phyloP scores from a whole-genome alignment of 176 grass and related monocot species.

The Bonia amplexicaulis region DNA sequence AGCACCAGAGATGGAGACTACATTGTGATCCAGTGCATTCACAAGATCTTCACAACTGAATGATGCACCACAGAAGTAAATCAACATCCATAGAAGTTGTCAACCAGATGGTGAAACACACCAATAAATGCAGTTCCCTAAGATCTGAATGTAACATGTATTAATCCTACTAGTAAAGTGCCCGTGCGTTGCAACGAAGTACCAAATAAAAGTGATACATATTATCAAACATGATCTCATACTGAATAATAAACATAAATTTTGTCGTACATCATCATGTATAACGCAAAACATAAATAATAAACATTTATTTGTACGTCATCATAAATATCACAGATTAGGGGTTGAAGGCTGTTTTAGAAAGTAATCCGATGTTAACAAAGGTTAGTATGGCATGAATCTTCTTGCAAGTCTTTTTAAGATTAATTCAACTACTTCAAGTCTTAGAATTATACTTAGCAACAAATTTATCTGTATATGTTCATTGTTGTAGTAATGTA shows the following conservation, averaged over 20 bases:
- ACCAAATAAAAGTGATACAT: too few relatives aligned
- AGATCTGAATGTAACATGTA: background rate
- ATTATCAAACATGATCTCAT: too few relatives aligned
- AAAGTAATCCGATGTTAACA: constrained; percentile 50
- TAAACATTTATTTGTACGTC: too few relatives aligned
- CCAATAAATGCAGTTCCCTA: background rate
- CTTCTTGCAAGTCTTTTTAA: background rate
- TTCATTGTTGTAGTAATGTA: background rate
- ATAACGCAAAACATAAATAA: too few relatives aligned
- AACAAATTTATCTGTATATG: background rate
- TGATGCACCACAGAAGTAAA: background rate
- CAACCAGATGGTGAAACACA: background rate
- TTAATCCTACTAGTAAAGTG: background rate
- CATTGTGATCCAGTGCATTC: background rate
- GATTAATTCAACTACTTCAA: background rate
- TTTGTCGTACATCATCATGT: too few relatives aligned
- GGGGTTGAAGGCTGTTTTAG: constrained; percentile 63
- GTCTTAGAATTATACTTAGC: background rate
- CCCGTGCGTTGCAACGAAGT: too few relatives aligned
- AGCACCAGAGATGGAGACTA: background rate
- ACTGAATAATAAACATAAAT: too few relatives aligned
- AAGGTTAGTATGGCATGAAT: constrained; percentile 63
- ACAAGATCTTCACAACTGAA: background rate
- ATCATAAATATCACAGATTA: constrained; percentile 68
- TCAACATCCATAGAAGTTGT: background rate